A percentile compares a stretch with the other conserved stretches of the same genome.
These are phyloP conservation scores for Tuber umbilicatum DNA, from an alignment of 495 filamentous ascomycete species.

Conservation along the genomic window DNA sequence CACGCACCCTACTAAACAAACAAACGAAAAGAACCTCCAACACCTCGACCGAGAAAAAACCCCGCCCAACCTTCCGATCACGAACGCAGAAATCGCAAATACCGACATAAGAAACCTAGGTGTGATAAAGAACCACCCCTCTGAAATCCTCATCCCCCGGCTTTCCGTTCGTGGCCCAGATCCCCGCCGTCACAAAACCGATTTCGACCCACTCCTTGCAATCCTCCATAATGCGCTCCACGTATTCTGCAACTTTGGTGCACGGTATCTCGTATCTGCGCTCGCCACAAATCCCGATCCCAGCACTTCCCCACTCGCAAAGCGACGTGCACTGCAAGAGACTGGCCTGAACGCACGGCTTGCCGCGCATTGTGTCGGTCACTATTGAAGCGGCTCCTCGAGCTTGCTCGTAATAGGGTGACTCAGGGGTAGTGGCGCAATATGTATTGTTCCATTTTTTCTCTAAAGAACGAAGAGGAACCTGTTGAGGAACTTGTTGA, in stretches of 20 bases:
- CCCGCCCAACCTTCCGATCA: neutral
- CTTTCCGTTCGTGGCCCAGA: neutral
- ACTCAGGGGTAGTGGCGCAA: neutral
- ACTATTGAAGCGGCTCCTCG: neutral
- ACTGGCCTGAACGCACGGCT: neutral
- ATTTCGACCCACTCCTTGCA: neutral
- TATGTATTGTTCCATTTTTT: neutral
- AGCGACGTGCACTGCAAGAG: neutral
- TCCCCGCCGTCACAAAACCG: neutral
- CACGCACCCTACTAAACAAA: neutral
- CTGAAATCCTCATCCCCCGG: constrained; percentile 1
- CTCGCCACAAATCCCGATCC: neutral
- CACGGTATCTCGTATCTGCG: neutral
- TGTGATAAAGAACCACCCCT: neutral
- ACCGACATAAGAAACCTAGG: neutral
- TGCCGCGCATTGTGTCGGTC: neutral
- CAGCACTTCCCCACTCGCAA: neutral
- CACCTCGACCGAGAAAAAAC: neutral
- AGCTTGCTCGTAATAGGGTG: neutral
- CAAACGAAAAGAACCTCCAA: neutral
- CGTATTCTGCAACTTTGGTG: neutral
- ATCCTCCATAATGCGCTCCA: neutral
- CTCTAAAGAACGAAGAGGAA: neutral
- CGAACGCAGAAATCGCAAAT: neutral
- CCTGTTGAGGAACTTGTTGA: neutral